Evolutionary conservation across 1,139 yeast genomes (phyloP).

Genomic region (Suhomyces choctaworum): DNA sequence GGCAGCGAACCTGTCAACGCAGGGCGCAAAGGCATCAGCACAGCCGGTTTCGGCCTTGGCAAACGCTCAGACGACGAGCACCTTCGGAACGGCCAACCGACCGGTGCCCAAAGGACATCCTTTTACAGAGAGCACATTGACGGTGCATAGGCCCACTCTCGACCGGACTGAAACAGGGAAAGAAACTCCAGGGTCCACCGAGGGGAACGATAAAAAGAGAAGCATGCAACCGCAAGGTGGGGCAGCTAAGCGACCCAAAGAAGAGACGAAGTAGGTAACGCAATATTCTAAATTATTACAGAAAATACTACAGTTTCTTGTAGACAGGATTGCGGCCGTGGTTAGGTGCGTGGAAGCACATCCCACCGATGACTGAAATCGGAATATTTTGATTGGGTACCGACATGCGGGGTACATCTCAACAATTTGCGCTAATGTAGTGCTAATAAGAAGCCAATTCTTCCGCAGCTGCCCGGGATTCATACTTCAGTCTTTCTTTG

Average conservation of each 20-base stretch:
- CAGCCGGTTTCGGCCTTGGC: background rate
- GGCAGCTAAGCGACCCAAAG: conserved; percentile 12
- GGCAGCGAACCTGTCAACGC: background rate
- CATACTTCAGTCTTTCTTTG: too few species aligned
- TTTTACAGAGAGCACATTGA: conserved; percentile 33
- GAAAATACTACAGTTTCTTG: too few species aligned
- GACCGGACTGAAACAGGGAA: conserved; percentile 14
- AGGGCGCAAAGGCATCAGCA: background rate
- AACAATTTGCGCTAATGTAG: too few species aligned
- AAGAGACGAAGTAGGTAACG: conserved; percentile 5
- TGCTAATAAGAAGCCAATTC: too few species aligned
- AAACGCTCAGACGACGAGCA: background rate
- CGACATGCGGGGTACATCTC: too few species aligned
- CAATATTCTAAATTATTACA: too few species aligned
- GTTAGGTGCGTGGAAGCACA: too few species aligned
- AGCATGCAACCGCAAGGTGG: conserved; percentile 8
- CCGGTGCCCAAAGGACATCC: conserved; percentile 23
- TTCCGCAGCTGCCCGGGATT: too few species aligned
- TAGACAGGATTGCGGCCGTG: too few species aligned
- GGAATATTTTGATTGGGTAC: too few species aligned
- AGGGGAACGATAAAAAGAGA: conserved; percentile 11
- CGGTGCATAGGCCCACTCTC: conserved; percentile 32
- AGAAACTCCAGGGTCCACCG: conserved; percentile 1
- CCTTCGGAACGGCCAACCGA: conserved; percentile 1
- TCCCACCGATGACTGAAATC: too few species aligned